Conservation (phyloP, 257 asterid species). For the Solanum infundibuliforme region DNA sequence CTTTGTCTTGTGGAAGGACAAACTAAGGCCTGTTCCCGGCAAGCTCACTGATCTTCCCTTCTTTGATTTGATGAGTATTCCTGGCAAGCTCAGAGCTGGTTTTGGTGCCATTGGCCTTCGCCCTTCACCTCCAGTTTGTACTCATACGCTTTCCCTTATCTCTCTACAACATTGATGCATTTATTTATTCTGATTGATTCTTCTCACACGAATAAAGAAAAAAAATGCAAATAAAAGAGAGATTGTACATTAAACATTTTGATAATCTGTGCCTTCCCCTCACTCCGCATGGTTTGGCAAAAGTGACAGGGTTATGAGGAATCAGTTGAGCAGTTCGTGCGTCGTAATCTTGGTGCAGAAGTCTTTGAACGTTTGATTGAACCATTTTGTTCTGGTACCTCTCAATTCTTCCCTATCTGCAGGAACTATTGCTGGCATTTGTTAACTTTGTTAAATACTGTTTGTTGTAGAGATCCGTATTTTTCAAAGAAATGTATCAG, state of each 20-base stretch:
- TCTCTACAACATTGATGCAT: background rate
- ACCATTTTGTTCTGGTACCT: constrained; percentile 93
- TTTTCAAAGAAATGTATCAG: background rate
- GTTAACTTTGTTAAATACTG: background rate
- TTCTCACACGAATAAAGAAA: background rate
- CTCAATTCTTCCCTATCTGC: background rate
- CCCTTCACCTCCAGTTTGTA: constrained; percentile 86
- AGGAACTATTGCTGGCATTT: background rate
- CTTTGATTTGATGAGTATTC: constrained; percentile 78
- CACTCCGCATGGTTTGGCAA: constrained; percentile 21
- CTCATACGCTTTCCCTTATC: background rate
- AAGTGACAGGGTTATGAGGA: constrained; percentile 90
- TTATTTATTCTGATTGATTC: background rate
- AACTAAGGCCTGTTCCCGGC: constrained; percentile 87
- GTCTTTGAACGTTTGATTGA: constrained; percentile 95
- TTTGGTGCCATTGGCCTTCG: constrained; percentile 93
- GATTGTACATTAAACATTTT: background rate
- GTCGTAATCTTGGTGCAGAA: constrained; percentile 88
- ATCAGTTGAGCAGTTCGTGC: constrained; percentile 90
- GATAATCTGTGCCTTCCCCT: constrained; percentile 8
- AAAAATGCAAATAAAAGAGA: background rate
- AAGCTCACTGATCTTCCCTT: constrained; percentile 64
- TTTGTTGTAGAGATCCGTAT: background rate
- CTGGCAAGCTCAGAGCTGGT: constrained; percentile 91
- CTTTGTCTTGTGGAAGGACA: constrained; percentile 79